Percentiles rank a stretch among this genome's conserved stretches.
phyloP scores from a whole-genome alignment of 2,329 filamentous ascomycete genomes.

The Ophiosphaerella herpotricha region DNA sequence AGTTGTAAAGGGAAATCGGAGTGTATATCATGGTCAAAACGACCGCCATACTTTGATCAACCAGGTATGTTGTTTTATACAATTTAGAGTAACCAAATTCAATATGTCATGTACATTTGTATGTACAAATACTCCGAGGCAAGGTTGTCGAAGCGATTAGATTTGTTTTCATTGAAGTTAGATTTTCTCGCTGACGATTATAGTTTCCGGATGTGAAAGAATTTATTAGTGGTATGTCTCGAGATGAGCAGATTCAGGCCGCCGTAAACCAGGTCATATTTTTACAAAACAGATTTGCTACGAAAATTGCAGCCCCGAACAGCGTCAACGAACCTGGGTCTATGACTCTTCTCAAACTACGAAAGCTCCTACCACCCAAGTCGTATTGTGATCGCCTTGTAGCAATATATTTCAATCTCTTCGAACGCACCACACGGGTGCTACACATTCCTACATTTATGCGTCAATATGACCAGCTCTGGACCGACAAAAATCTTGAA shows the following conservation, averaged over 20 bases:
- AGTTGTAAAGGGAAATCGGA: constrained; percentile 22
- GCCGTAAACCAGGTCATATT: constrained; percentile 22
- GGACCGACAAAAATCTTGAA: constrained; percentile 15
- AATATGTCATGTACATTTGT: too few species aligned
- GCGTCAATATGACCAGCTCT: constrained; percentile 26
- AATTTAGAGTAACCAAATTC: too few species aligned
- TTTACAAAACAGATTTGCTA: constrained; percentile 17
- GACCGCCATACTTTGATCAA: constrained; percentile 25
- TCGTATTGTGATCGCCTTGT: constrained; percentile 28
- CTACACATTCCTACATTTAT: constrained; percentile 31
- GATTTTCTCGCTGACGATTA: constrained; percentile 3
- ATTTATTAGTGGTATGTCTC: constrained; percentile 17
- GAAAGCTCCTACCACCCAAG: constrained; percentile 24
- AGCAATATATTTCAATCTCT: constrained; percentile 21
- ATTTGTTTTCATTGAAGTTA: too few species aligned
- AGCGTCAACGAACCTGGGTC: constrained; percentile 11
- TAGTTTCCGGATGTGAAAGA: constrained; percentile 23
- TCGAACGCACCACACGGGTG: constrained; percentile 31
- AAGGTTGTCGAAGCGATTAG: not conserved
- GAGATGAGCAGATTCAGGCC: constrained; percentile 18
- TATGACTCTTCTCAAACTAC: constrained; percentile 20
- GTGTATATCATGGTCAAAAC: constrained; percentile 26
- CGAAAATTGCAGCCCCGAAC: constrained; percentile 14
- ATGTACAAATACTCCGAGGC: not conserved
- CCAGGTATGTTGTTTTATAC: constrained; percentile 15